Base-by-base conservation (phyloP, 2,329 filamentous ascomycete genomes). In the Talaromyces rugulosus region DNA sequence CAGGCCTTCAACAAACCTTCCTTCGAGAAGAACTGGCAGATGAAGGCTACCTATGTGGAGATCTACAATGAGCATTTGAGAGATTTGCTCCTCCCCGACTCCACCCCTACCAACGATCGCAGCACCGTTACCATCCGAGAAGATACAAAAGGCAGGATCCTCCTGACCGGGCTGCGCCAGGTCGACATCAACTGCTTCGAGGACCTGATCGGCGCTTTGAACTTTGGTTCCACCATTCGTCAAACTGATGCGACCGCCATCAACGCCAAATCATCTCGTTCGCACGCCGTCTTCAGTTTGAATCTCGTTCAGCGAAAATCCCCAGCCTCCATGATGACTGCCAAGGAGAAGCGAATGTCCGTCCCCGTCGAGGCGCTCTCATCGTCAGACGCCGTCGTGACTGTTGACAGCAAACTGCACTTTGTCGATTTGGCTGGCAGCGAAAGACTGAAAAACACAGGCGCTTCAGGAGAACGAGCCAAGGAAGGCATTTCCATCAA, bases 401-500 rank as follows among this genome's bases (percentile, higher is more conserved):
- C 92, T 0, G 90, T 95, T 9, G 95, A 99, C 76, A 99, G 95
- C 86, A 99, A 99, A 78, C 84, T 99, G 57, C 95, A 99, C 74
- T 99, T 99, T 73, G 95, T 99, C 63, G 95, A 99, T 85, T 80
- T 99, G 75, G 95, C 95, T 58, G 95, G 95, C 66, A 98, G 95
- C 74, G 95, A 99, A 79, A 87, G 95, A 68, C 81, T 99, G 71
- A 99, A 99, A 80, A 98, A 99, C 70, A 99, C 95, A 0, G 92
- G 92, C 36, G 95, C 95, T 0, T 93, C 96, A 65, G 95, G 95
- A 51, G 95, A 98, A 69, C 86, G 95, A 62, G 95, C 95, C 44
- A 94, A 88, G 74, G 95, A 99, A 76, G 95, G 95, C 68, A 99
- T 99, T 63, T 96, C 94, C 12, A 99, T 99, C 81, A 99, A 99